Evolutionary conservation across 2,329 filamentous ascomycete genomes (phyloP).

Genomic region (Aspergillus ruber): DNA sequence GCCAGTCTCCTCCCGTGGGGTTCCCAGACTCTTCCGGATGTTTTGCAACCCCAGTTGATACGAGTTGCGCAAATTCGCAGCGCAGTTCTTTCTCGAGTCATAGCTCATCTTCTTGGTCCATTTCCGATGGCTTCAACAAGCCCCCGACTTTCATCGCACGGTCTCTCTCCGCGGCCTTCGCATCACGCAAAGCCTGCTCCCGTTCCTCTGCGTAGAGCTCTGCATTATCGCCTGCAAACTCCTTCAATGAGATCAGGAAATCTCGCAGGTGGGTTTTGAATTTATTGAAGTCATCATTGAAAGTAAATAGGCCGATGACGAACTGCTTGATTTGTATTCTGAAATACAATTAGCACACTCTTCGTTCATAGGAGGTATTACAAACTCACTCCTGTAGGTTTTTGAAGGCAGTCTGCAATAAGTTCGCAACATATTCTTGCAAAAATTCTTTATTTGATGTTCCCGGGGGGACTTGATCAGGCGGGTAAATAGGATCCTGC

Average conservation of each 20-base stretch:
- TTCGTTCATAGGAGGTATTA: not conserved
- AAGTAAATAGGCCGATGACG: slow-evolving; percentile 79
- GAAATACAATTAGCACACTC: slow-evolving; percentile 30
- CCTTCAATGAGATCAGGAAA: slow-evolving; percentile 94
- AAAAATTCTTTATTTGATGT: slow-evolving; percentile 90
- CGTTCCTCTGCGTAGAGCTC: slow-evolving; percentile 92
- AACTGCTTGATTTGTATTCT: slow-evolving; percentile 84
- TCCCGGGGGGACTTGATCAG: slow-evolving; percentile 73
- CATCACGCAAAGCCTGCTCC: slow-evolving; percentile 81
- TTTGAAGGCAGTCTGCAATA: slow-evolving; percentile 84
- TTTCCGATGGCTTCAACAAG: slow-evolving; percentile 91
- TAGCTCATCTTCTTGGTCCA: slow-evolving; percentile 73
- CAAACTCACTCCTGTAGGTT: slow-evolving; percentile 77
- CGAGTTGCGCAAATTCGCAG: slow-evolving; percentile 50
- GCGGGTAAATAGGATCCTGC: slow-evolving; percentile 79
- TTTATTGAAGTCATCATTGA: slow-evolving; percentile 82
- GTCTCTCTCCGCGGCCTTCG: slow-evolving; percentile 82
- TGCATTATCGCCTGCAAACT: slow-evolving; percentile 91
- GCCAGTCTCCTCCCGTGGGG: slow-evolving; percentile 23
- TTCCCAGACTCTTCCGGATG: slow-evolving; percentile 14
- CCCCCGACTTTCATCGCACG: slow-evolving; percentile 92
- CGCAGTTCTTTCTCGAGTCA: slow-evolving; percentile 72
- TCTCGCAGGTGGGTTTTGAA: slow-evolving; percentile 96
- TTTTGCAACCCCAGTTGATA: slow-evolving; percentile 21
- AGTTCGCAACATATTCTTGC: slow-evolving; percentile 73